phyloP scores from a whole-genome alignment of 2,329 filamentous ascomycete genomes.

The Hymenoscyphus repandus region DNA sequence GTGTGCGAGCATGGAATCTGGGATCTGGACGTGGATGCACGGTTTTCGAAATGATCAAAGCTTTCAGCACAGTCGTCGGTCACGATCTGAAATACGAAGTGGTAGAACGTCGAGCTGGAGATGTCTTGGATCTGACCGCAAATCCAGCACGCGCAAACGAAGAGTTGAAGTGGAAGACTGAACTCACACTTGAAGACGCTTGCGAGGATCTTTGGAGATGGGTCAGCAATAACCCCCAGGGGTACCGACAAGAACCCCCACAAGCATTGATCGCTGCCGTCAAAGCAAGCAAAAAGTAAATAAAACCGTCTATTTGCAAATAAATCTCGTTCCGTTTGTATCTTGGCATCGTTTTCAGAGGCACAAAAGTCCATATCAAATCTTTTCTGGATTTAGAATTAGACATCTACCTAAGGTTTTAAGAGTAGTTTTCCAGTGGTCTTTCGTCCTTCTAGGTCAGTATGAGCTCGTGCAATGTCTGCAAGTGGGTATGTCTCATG shows the following conservation, averaged over 20 bases:
- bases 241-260: conserved; percentile 89
- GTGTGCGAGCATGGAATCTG: conserved; percentile 93
- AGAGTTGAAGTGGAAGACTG: conserved; percentile 89
- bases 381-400: background rate
- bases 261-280: conserved; percentile 66
- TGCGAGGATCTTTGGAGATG: conserved; percentile 94
- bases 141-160: conserved; percentile 82
- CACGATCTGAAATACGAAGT: conserved; percentile 83
- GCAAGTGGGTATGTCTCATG: conserved; percentile 73
- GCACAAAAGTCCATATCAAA: background rate
- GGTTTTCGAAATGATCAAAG: conserved; percentile 95
- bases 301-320: background rate
- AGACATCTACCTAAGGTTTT: conserved; percentile 45
- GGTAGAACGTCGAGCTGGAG: conserved; percentile 73
- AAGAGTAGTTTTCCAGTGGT: conserved; percentile 80
- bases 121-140: conserved; percentile 91
- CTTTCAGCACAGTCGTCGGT: conserved; percentile 83
- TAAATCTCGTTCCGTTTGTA: background rate
- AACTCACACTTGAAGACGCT: conserved; percentile 84
- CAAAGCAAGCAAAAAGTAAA: conserved; percentile 34
- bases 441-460: conserved; percentile 74
- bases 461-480: conserved; percentile 67
- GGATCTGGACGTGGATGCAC: conserved; percentile 93
- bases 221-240: conserved; percentile 95
- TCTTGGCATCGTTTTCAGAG: background rate